Evolutionary conservation across 805 yeast genomes (phyloP), one percentile per base, ranked within the genome.

Genomic region (Metschnikowia dekortorum): DNA sequence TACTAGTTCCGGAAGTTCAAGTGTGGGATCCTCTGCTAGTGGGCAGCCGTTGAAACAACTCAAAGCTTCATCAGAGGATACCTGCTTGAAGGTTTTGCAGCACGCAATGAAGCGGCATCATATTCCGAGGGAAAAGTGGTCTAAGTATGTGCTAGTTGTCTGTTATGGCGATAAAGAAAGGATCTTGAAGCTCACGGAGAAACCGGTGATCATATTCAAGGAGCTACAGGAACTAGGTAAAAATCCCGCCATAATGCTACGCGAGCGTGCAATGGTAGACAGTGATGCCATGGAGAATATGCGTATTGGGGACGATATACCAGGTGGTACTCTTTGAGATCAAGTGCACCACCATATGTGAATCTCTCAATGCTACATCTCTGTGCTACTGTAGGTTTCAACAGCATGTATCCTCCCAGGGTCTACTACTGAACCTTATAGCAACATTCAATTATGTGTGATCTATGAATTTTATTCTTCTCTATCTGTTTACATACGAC

Each of bases 151-250:
- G 2, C 71, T 92, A 46, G 90, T 91, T 14, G 87, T 92, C 13
- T 87, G 95, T 62, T 90, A 89, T 63, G 96, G 94, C 26, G 96
- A 90, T 64, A 86, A 86, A 61, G 97, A 92, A 62, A 73, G 97
- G 30, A 81, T 90, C 8, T 68, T 94, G 43, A 88, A 86, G 36
- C 73, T 87, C 54, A 88, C 89, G 29, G 99, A 92, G 62, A 87
- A 83, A 64, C 99, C 99, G 0, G 95, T 92, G 7, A 73, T 80
- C 35, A 83, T 90, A 8, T 89, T 89, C 64, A 87, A 89, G 65
- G 96, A 87, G 61, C 73, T 92, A 28, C 89, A 83, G 62, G 96
- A 87, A 53, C 78, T 83, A 51, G 97, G 97, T 1, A 77, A 85
- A 56, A 88, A 86, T 62, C 97, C 98, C 0, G 87, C 94, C 1